These are phyloP conservation scores for Arxiozyma slooffiae DNA, from an alignment of 1,139 yeast genomes.

Conservation along the genomic window DNA sequence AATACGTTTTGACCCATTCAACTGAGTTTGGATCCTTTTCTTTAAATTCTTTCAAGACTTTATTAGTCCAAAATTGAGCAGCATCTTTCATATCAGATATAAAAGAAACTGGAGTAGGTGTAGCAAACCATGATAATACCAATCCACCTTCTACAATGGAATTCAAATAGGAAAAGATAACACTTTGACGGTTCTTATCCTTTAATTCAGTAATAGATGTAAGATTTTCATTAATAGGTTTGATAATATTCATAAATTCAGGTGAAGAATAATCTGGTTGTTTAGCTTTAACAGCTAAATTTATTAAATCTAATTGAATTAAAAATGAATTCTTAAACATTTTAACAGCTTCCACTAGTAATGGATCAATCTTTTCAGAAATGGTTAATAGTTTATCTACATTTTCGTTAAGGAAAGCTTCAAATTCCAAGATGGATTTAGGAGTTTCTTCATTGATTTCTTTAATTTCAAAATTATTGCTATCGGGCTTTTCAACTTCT, in stretches of 20 bases:
- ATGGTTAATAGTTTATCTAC: constrained; percentile 52
- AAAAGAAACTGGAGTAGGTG: constrained; percentile 55
- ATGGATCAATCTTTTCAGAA: constrained; percentile 53
- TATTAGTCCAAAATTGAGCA: constrained; percentile 88
- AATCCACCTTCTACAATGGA: constrained; percentile 85
- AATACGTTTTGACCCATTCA: constrained; percentile 70
- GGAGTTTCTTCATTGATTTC: constrained; percentile 30
- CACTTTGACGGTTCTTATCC: constrained; percentile 63
- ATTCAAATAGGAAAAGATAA: constrained; percentile 60
- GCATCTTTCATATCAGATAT: constrained; percentile 82
- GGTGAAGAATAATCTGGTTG: constrained; percentile 56
- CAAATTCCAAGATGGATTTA: constrained; percentile 44
- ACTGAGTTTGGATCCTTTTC: constrained; percentile 58
- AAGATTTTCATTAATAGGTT: constrained; percentile 59
- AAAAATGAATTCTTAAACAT: constrained; percentile 49
- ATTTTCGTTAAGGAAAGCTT: constrained; percentile 41
- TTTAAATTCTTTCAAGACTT: constrained; percentile 74
- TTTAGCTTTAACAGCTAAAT: constrained; percentile 48
- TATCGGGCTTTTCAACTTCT: constrained; percentile 14
- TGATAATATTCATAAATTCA: constrained; percentile 46
- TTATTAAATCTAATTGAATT: constrained; percentile 49
- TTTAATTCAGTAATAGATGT: constrained; percentile 52
- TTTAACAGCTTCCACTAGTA: constrained; percentile 53
- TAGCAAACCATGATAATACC: constrained; percentile 82
- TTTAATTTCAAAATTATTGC: constrained; percentile 22